Conservation (phyloP, 306 rosid genomes). For the Sechiopsis laciniata region DNA sequence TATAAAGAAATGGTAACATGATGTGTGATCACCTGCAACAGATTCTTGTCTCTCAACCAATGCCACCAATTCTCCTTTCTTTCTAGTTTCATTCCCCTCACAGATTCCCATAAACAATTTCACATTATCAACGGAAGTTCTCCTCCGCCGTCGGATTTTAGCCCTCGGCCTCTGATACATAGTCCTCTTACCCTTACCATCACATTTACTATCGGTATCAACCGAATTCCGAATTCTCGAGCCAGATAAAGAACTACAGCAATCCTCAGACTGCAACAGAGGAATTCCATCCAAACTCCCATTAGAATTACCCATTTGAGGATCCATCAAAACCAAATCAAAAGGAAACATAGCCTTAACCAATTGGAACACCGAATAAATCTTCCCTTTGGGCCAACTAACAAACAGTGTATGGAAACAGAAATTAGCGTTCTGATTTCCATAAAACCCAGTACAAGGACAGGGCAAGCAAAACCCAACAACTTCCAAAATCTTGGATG, state of each 20-base stretch:
- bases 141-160: slow-evolving; percentile 50
- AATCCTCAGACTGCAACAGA: slow-evolving; percentile 35
- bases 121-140: slow-evolving; percentile 34
- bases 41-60: slow-evolving; percentile 22
- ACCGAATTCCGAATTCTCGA: slow-evolving; percentile 32
- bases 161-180: slow-evolving; percentile 46
- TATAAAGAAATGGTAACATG: slow-evolving; percentile 10
- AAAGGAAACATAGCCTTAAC: slow-evolving; percentile 56
- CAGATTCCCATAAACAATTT: slow-evolving; percentile 29
- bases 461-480: slow-evolving; percentile 58
- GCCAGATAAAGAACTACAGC: not conserved
- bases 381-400: slow-evolving; percentile 49
- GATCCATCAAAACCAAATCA: slow-evolving; percentile 43
- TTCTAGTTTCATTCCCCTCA: slow-evolving; percentile 6
- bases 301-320: slow-evolving; percentile 18
- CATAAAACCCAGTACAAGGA: slow-evolving; percentile 69
- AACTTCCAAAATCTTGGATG: slow-evolving; percentile 36
- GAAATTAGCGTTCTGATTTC: slow-evolving; percentile 39
- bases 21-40: slow-evolving; percentile 25
- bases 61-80: slow-evolving; percentile 20
- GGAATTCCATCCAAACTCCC: not conserved
- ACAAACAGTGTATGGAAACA: slow-evolving; percentile 51
- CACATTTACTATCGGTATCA: slow-evolving; percentile 33
- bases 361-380: slow-evolving; percentile 41
- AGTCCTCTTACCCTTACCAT: slow-evolving; percentile 56